Evolutionary conservation across 2,329 filamentous ascomycete species (phyloP), one percentile per base, ranked within the genome.

Genomic region (Aspergillus bombycis): DNA sequence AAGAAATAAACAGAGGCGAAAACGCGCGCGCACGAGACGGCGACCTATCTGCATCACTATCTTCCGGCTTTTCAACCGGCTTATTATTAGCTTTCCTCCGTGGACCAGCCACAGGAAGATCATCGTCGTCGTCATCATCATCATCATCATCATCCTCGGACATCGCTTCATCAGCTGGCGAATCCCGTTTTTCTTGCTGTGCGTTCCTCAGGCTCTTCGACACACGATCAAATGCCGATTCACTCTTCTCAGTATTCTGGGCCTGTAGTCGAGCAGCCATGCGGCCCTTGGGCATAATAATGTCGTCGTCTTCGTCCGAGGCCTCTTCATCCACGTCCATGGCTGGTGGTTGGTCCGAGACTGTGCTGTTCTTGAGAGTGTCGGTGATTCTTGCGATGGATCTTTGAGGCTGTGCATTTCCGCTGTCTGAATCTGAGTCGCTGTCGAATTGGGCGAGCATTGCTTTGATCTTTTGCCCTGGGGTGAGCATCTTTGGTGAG

Each of bases 191-290:
- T 52, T 63, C 62, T 50, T 68, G 62, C 52, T 64, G 70, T 54
- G 68, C 65, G 1, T 45, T 54, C 30, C 61, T 66, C 5, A 78
- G 46, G 3, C 63, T 65, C 54, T 72, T 75, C 56, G 74, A 75
- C 53, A 84, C 77, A 26, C 77, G 75, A 45, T 78, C 71, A 62
- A 79, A 80, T 9, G 82, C 81, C 41, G 75, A 77, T 45, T 32
- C 50, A 12, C 1, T 11, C 0, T 23, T n/a, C 3, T 26, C 38
- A 30, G 23, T 69, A 34, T 73, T 68, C 34, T 69, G 63, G 30
- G 73, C 83, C 65, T 85, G 83, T 84, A 93, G 88, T 58, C 87
- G 83, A 19, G 89, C 84, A 14, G 89, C 89, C 68, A 92, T 81
- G 58, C 86, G 85, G 28, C 89, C 89, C 60, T 85, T 84, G 0